These are phyloP conservation scores for Fusarium sambucinum DNA, from an alignment of 2,329 filamentous ascomycete species.

Conservation along the genomic window DNA sequence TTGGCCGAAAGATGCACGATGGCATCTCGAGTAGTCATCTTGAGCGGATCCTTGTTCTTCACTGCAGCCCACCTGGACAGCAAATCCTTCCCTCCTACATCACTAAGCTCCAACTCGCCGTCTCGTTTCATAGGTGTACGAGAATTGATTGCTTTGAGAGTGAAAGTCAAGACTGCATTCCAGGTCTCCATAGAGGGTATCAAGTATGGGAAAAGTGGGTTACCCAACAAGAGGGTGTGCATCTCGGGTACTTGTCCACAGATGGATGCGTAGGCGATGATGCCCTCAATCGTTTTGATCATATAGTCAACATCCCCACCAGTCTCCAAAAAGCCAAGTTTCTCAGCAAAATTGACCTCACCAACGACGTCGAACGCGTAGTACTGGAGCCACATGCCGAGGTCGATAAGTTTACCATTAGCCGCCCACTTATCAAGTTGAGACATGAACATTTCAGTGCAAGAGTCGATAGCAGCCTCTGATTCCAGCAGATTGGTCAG, in stretches of 20 bases:
- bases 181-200: neutral
- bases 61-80: neutral
- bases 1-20: conserved; percentile 1
- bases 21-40: neutral
- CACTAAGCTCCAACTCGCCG: neutral
- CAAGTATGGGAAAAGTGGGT: neutral
- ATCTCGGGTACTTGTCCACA: conserved; percentile 1
- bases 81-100: neutral
- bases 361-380: conserved; percentile 42
- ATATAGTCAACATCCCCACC: neutral
- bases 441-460: neutral
- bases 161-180: neutral
- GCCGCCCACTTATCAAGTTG: neutral
- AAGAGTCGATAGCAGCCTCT: neutral
- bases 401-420: neutral
- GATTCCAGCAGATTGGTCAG: neutral
- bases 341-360: neutral
- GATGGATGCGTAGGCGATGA: neutral
- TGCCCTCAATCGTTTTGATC: neutral
- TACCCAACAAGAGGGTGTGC: neutral
- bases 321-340: neutral
- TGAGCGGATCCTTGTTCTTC: conserved; percentile 1
- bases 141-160: neutral
- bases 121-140: neutral
- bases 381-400: conserved; percentile 36